phyloP scores from a whole-genome alignment of 2,329 filamentous ascomycete genomes.

The Diplodia mutila region DNA sequence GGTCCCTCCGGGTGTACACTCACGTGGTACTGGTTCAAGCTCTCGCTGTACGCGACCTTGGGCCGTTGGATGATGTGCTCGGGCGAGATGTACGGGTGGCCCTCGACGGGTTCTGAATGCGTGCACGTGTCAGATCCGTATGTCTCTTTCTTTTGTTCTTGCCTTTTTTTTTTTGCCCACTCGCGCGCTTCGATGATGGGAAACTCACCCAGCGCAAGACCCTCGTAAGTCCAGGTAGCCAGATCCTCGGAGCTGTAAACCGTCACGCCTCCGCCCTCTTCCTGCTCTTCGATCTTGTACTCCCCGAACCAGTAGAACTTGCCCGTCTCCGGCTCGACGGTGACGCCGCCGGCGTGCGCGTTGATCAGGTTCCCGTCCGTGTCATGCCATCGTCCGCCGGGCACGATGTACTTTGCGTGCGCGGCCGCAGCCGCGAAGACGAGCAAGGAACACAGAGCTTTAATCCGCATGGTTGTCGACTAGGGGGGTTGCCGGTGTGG shows the following conservation, averaged over 20 bases:
- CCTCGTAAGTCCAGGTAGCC: constrained; percentile 62
- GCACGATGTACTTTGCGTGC: constrained; percentile 62
- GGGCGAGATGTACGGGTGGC: constrained; percentile 59
- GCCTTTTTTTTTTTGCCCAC: background rate
- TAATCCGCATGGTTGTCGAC: background rate
- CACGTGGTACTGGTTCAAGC: constrained; percentile 61
- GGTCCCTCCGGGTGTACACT: background rate
- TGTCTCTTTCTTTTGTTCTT: background rate
- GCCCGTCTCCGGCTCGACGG: constrained; percentile 55
- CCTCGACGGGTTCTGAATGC: constrained; percentile 53
- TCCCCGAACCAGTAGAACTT: constrained; percentile 67
- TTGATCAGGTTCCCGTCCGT: constrained; percentile 64
- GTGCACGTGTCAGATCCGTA: background rate
- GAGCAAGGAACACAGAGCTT: background rate
- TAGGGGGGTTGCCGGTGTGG: background rate
- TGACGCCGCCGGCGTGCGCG: constrained; percentile 63
- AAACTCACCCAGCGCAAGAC: constrained; percentile 57
- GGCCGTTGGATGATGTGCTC: constrained; percentile 64
- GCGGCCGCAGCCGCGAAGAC: background rate
- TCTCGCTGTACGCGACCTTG: constrained; percentile 63
- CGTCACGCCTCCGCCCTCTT: constrained; percentile 63
- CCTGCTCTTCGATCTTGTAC: constrained; percentile 61
- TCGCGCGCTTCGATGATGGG: background rate
- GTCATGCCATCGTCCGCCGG: constrained; percentile 64
- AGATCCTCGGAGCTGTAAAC: constrained; percentile 66